phyloP scores from a whole-genome alignment of 345 rosid species.

The Raphanus raphanistrum region DNA sequence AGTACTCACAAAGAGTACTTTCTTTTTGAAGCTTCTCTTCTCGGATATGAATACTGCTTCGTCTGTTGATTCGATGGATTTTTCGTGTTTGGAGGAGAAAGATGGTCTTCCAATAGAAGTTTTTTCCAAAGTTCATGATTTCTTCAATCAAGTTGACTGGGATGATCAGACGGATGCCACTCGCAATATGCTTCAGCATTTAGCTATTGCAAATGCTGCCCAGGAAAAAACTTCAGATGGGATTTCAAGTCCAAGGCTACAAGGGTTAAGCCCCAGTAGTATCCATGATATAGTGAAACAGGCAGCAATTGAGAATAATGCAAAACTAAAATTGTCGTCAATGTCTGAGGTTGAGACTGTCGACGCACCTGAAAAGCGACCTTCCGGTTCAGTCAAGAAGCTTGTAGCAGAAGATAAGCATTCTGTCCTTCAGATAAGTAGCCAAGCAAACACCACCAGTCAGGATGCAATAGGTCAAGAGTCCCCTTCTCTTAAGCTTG shows the following conservation, averaged over 20 bases:
- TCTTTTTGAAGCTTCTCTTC: slow-evolving; percentile 77
- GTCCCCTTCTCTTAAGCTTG: slow-evolving; percentile 36
- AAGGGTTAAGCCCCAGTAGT: slow-evolving; percentile 44
- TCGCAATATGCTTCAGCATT: slow-evolving; percentile 71
- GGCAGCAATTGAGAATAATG: slow-evolving; percentile 35
- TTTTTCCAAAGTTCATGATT: slow-evolving; percentile 87
- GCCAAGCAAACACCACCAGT: background rate
- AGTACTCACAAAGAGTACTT: slow-evolving; percentile 34
- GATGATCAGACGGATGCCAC: slow-evolving; percentile 71
- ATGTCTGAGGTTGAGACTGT: slow-evolving; percentile 40
- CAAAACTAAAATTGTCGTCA: slow-evolving; percentile 39
- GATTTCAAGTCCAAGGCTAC: slow-evolving; percentile 45
- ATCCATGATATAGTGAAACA: slow-evolving; percentile 45
- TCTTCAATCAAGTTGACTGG: slow-evolving; percentile 87
- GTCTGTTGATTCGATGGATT: slow-evolving; percentile 59
- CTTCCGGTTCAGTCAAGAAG: slow-evolving; percentile 29
- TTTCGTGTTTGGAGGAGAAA: slow-evolving; percentile 70
- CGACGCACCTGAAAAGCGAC: slow-evolving; percentile 32
- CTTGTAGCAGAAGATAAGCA: slow-evolving; percentile 31
- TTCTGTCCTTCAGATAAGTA: slow-evolving; percentile 28
- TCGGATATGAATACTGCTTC: slow-evolving; percentile 89
- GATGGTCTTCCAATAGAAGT: slow-evolving; percentile 90
- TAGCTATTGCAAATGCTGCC: slow-evolving; percentile 53
- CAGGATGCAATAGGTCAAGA: slow-evolving; percentile 33
- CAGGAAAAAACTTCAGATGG: slow-evolving; percentile 50